These are phyloP conservation scores for Didymella sp. DNA, from an alignment of 2,329 filamentous ascomycete genomes.

Conservation along the genomic window DNA sequence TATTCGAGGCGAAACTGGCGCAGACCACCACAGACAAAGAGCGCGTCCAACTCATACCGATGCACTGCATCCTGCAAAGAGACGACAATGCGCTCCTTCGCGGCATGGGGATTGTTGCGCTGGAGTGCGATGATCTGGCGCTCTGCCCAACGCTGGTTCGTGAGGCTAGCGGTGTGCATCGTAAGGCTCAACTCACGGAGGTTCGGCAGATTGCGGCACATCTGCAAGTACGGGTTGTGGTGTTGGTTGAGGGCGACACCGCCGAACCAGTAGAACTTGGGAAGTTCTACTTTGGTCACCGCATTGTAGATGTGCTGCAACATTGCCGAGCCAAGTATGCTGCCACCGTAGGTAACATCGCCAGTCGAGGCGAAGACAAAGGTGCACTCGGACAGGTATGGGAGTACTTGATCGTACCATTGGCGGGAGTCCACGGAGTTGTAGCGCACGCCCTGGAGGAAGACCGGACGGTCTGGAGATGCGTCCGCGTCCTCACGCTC, in stretches of 20 bases:
- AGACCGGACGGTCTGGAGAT: slow-evolving; percentile 16
- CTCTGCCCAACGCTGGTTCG: slow-evolving; percentile 69
- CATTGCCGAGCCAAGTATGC: slow-evolving; percentile 10
- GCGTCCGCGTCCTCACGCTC: slow-evolving; percentile 21
- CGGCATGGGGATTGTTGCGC: slow-evolving; percentile 76
- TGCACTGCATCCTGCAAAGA: slow-evolving; percentile 79
- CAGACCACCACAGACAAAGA: slow-evolving; percentile 76
- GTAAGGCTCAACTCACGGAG: slow-evolving; percentile 82
- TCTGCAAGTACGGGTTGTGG: slow-evolving; percentile 87
- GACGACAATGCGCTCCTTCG: slow-evolving; percentile 80
- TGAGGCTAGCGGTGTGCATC: slow-evolving; percentile 79
- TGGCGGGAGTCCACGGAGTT: background rate
- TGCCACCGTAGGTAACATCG: slow-evolving; percentile 20
- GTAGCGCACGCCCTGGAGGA: slow-evolving; percentile 18
- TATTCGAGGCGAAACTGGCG: slow-evolving; percentile 75
- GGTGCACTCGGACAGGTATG: slow-evolving; percentile 16
- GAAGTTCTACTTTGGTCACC: slow-evolving; percentile 54
- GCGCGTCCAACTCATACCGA: slow-evolving; percentile 76
- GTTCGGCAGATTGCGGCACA: slow-evolving; percentile 81
- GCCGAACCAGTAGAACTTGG: slow-evolving; percentile 56
- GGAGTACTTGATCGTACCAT: slow-evolving; percentile 25
- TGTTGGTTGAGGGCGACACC: slow-evolving; percentile 82
- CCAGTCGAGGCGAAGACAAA: slow-evolving; percentile 24
- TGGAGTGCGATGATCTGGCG: slow-evolving; percentile 69
- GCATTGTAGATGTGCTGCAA: slow-evolving; percentile 18